Evolutionary conservation across 2,329 filamentous ascomycete species (phyloP), one percentile per base, ranked within the genome.

Genomic region (Epichloe aotearoae): DNA sequence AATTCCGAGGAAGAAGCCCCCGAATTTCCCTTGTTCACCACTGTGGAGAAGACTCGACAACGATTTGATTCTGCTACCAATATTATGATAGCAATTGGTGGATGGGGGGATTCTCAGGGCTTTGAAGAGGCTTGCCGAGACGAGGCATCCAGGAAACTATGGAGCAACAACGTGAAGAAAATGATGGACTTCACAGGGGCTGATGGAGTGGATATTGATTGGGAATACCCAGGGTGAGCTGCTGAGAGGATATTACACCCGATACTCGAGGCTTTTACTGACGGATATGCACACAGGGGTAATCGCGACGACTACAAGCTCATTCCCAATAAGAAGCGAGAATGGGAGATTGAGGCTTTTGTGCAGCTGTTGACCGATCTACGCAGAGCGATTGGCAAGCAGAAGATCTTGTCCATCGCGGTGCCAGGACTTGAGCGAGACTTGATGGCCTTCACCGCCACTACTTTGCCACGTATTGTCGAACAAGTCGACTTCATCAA

Each of bases 261-360:
- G 4, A 30, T 11, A 14, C 5, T 30, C 40, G 8, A 3, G 17
- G 14, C 4, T 1, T 49, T 12, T 2, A 11, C 30, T 48, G 1
- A 33, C 50, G 50, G 30, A 56, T 26, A 1, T 8, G 2, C n/a
- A 20, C 3, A 4, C 8, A 75, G 75, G 17, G 83, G 84, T 23
- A 87, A 87, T 54, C 82, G 82, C 37, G 75, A 80, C 19, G 82
- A 87, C 65, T 87, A 88, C 69, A 86, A 79, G 57, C 60, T 74
- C 41, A 68, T 74, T 10, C 77, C 80, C 14, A 88, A 87, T 61
- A 69, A 71, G 0, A 63, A 74, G 30, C 82, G 82, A 53, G 66
- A 65, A 11, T 75, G 73, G 65, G 82, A 88, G 62, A 78, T 86
- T 52, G 67, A 75, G 26, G 77, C 77, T 1, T 88, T 77, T 59